Conservation (phyloP, 2,329 filamentous ascomycete species). For the Ceratocystis cubensis region DNA sequence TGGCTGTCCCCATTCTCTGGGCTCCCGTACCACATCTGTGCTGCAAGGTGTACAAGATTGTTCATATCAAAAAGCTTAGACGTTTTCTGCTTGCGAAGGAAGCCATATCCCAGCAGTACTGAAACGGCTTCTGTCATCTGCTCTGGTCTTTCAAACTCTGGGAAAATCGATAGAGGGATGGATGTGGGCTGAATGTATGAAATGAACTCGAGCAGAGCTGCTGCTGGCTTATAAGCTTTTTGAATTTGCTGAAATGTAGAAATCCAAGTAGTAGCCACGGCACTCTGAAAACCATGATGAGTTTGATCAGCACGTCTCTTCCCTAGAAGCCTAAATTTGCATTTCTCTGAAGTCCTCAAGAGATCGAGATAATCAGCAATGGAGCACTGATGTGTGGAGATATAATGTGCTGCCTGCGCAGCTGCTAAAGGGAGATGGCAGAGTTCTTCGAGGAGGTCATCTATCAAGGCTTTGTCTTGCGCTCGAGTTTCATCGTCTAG, state of each 20-base stretch:
- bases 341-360: not conserved
- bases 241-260: not conserved
- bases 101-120: not conserved
- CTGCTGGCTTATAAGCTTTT: not conserved
- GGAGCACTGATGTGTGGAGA: conserved; percentile 9
- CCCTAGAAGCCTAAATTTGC: not conserved
- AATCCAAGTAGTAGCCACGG: not conserved
- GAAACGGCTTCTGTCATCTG: not conserved
- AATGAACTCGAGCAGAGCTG: not conserved
- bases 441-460: not conserved
- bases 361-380: not conserved
- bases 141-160: not conserved
- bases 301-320: not conserved
- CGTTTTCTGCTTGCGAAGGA: not conserved
- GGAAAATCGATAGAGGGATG: not conserved
- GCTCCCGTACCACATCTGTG: not conserved
- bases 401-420: conserved; percentile 21
- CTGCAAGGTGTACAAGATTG: not conserved
- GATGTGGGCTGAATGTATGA: not conserved
- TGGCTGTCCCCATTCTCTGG: not conserved
- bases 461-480: not conserved
- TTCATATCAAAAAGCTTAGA: not conserved
- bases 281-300: not conserved
- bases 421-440: conserved; percentile 22
- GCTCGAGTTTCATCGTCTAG: not conserved